Evolutionary conservation across 306 rosid genomes (phyloP).

Genomic region (Casuarina glauca): DNA sequence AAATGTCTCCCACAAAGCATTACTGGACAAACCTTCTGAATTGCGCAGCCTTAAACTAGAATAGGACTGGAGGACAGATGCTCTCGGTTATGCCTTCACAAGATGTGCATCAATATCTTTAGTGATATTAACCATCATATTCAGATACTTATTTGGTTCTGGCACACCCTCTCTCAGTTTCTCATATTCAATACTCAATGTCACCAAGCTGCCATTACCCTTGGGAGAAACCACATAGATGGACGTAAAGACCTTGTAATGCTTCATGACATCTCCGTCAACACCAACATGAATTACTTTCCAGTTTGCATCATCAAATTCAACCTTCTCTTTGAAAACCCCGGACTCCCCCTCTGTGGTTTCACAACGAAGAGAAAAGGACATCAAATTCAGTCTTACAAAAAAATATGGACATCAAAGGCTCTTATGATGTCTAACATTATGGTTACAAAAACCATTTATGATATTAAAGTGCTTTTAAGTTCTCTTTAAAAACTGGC

Average conservation of each 20-base stretch:
- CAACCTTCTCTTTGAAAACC: conserved; percentile 29
- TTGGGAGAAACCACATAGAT: conserved; percentile 12
- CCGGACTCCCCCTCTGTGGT: background rate
- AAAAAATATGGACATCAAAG: background rate
- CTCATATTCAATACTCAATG: conserved; percentile 18
- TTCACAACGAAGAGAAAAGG: background rate
- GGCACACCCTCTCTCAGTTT: conserved; percentile 8
- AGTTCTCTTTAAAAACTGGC: background rate
- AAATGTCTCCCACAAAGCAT: background rate
- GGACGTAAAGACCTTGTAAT: background rate
- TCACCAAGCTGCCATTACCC: background rate
- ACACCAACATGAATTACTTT: background rate
- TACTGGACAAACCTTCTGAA: background rate
- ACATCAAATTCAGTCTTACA: background rate
- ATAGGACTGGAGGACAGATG: background rate
- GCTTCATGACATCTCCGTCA: conserved; percentile 12
- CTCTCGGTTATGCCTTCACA: background rate
- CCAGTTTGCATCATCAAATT: conserved; percentile 21
- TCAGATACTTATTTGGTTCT: conserved; percentile 17
- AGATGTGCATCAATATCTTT: conserved; percentile 24
- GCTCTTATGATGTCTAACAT: no score
- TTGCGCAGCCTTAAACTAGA: background rate
- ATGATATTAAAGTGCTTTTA: no score
- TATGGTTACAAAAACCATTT: no score
- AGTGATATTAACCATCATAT: background rate